Evolutionary conservation across 106 monocot species (phyloP).

Genomic region (Vanilla planifolia): DNA sequence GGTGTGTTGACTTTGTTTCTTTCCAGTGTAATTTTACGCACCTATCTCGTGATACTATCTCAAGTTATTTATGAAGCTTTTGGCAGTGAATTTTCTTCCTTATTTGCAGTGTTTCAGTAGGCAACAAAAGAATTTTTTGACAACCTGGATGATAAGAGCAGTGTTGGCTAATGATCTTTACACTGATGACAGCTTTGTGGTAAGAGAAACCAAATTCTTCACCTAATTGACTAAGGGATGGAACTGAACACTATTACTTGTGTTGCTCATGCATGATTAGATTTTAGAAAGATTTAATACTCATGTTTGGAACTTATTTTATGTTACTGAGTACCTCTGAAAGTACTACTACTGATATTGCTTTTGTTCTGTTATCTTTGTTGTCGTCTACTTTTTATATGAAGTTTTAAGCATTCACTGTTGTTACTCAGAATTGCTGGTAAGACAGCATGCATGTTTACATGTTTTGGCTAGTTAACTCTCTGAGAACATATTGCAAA

Average conservation of each 20-base stretch:
- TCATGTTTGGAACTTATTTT: not conserved
- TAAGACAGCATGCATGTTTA: too few species aligned
- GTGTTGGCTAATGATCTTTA: slow-evolving; percentile 86
- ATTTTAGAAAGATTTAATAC: not conserved
- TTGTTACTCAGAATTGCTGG: too few species aligned
- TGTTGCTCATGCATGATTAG: too few species aligned
- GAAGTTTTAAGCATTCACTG: too few species aligned
- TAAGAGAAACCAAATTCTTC: slow-evolving; percentile 22
- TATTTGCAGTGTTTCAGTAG: slow-evolving; percentile 54
- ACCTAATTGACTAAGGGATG: not conserved
- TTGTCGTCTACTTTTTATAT: not conserved
- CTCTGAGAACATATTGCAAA: too few species aligned
- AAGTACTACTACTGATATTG: too few species aligned
- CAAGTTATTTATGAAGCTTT: too few species aligned
- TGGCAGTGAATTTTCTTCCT: not conserved
- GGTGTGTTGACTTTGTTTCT: not conserved
- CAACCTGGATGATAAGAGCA: slow-evolving; percentile 73
- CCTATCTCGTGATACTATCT: not conserved
- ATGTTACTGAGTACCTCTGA: not conserved
- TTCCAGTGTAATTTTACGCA: not conserved
- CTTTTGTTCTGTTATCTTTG: not conserved
- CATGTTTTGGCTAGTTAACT: too few species aligned
- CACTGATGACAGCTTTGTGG: slow-evolving; percentile 98
- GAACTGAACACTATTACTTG: not conserved
- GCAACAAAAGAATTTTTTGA: slow-evolving; percentile 65